Evolutionary conservation across 148 eudicot species (phyloP).

Genomic region (Cornus suecica): DNA sequence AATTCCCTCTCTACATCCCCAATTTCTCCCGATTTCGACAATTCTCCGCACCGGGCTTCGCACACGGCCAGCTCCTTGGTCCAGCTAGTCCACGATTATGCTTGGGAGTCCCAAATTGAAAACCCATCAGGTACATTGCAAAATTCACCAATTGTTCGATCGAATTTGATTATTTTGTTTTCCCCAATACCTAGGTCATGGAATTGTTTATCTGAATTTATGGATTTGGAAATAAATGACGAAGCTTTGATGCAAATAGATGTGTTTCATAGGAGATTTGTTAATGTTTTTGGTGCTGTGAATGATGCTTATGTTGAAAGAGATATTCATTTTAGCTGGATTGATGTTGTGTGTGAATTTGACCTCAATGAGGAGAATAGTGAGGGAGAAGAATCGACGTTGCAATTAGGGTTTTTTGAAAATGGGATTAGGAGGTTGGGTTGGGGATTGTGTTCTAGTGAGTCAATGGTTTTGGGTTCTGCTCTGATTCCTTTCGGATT

Average conservation of each 20-base stretch:
- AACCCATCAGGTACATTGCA: constrained; percentile 20
- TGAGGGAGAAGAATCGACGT: constrained; percentile 22
- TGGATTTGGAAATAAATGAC: constrained; percentile 25
- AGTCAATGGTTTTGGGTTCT: constrained; percentile 64
- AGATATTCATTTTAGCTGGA: constrained; percentile 79
- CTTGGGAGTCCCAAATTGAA: constrained; percentile 48
- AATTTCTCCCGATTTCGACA: constrained; percentile 6
- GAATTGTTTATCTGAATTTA: constrained; percentile 33
- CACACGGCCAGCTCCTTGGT: constrained; percentile 39
- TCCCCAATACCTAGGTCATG: constrained; percentile 48
- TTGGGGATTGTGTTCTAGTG: constrained; percentile 72
- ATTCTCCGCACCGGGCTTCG: constrained; percentile 16
- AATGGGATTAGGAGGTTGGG: constrained; percentile 52
- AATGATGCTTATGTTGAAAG: constrained; percentile 50
- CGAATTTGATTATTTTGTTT: constrained; percentile 73
- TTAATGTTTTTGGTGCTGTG: constrained; percentile 42
- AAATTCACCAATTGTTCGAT: constrained; percentile 23
- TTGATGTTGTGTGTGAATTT: constrained; percentile 45
- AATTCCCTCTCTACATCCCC: constrained; percentile 20
- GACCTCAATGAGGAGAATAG: constrained; percentile 11
- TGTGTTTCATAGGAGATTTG: constrained; percentile 31
- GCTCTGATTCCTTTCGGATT: constrained; percentile 68
- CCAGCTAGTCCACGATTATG: constrained; percentile 59
- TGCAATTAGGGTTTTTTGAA: constrained; percentile 25
- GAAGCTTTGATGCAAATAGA: constrained; percentile 24